phyloP scores from a whole-genome alignment of 2,329 filamentous ascomycete species.

The Colletotrichum scovillei region DNA sequence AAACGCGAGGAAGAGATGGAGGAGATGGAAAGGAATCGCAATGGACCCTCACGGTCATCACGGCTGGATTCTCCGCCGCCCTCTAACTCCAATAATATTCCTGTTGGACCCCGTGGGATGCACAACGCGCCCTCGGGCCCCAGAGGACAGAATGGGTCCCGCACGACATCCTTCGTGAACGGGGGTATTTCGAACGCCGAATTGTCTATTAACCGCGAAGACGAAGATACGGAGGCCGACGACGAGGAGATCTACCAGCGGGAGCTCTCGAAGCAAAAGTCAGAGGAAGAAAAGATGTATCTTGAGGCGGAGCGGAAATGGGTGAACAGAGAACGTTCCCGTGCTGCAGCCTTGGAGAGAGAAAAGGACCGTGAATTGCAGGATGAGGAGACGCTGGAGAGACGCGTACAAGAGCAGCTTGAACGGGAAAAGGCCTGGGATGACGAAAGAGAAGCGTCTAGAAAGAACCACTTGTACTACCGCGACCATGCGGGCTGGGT shows the following conservation, averaged over 20 bases:
- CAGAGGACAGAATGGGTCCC: conserved; percentile 72
- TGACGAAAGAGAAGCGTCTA: conserved; percentile 82
- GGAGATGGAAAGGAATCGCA: conserved; percentile 80
- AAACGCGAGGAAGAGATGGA: conserved; percentile 93
- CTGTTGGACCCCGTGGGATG: conserved; percentile 77
- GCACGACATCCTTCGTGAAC: conserved; percentile 82
- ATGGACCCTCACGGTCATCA: conserved; percentile 70
- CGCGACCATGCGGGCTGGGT: conserved; percentile 87
- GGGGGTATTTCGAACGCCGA: conserved; percentile 75
- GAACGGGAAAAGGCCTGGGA: conserved; percentile 78
- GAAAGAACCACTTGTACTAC: conserved; percentile 86
- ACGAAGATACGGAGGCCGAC: conserved; percentile 88
- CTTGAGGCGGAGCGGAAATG: conserved; percentile 89
- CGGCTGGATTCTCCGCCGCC: conserved; percentile 79
- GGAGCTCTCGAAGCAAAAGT: conserved; percentile 75
- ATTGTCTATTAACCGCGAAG: conserved; percentile 71
- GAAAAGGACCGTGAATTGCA: conserved; percentile 84
- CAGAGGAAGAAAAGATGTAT: conserved; percentile 84
- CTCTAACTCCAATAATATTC: conserved; percentile 76
- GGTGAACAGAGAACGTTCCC: conserved; percentile 87
- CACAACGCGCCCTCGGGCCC: conserved; percentile 79
- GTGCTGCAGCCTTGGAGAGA: conserved; percentile 85
- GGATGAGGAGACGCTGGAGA: conserved; percentile 74
- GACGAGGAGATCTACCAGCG: conserved; percentile 87
- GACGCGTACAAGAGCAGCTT: conserved; percentile 77